Percentiles rank a stretch among this genome's conserved stretches.
Conservation (phyloP, 2,329 filamentous ascomycete genomes). For the Polychaeton citri region DNA sequence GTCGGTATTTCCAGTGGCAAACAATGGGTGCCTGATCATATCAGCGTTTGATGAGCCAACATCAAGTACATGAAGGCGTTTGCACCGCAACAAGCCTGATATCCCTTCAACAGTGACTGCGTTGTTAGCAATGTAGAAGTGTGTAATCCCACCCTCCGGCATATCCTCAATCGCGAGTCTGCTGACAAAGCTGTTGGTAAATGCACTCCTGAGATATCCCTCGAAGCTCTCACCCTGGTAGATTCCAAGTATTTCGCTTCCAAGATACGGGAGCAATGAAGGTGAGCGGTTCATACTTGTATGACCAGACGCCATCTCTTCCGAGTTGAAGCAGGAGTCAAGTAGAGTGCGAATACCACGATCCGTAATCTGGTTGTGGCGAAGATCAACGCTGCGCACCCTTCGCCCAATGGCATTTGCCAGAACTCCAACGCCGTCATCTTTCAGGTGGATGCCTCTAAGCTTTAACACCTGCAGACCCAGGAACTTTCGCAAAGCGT, state of each 20-base stretch:
- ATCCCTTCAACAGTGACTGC: constrained; percentile 42
- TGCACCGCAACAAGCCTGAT: constrained; percentile 38
- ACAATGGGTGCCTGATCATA: constrained; percentile 11
- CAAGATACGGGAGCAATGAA: constrained; percentile 22
- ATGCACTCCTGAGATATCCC: constrained; percentile 34
- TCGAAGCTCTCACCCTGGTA: constrained; percentile 38
- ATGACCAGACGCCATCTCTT: constrained; percentile 2
- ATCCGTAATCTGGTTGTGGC: constrained; percentile 46
- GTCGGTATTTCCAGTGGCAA: constrained; percentile 8
- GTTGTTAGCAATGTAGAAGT: constrained; percentile 46
- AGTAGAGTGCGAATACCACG: constrained; percentile 38
- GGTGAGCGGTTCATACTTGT: constrained; percentile 9
- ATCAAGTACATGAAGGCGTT: constrained; percentile 42
- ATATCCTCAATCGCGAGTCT: constrained; percentile 43
- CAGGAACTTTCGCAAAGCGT: constrained; percentile 31
- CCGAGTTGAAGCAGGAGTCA: constrained; percentile 28
- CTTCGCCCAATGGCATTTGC: constrained; percentile 37
- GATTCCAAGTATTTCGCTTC: constrained; percentile 24
- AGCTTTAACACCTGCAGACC: constrained; percentile 46
- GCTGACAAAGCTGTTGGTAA: constrained; percentile 37
- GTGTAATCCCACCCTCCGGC: constrained; percentile 42
- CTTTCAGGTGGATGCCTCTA: constrained; percentile 38
- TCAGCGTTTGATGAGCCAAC: constrained; percentile 34
- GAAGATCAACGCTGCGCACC: constrained; percentile 43
- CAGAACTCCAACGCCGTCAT: constrained; percentile 39